Evolutionary conservation across 2,329 filamentous ascomycete species (phyloP), one percentile per base, ranked within the genome.

Genomic region (Didymella arachidicola): DNA sequence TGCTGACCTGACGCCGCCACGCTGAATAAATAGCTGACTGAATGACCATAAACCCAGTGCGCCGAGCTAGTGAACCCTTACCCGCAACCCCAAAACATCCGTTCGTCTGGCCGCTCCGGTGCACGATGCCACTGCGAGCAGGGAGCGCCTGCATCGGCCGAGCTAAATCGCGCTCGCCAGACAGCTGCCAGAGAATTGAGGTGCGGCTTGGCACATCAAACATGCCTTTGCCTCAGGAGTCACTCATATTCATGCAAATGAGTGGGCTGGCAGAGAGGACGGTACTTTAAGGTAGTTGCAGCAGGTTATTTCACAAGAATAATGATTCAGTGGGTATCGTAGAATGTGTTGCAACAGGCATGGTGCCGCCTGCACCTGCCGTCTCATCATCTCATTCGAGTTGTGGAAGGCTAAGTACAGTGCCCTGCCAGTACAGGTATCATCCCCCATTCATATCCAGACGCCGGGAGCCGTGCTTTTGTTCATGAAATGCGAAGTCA

Each of bases 391-490:
- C 68, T 68, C 68, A 69, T 71, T 69, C 47, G 65, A 68, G 61
- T 67, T 63, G 59, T 68, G 61, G 61, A 63, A 70, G 65, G 68
- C 68, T 73, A 74, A 66, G 64, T 73, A 71, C 64, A 70, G 62
- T 64, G 62, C 63, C 66, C 66, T 67, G 63, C 57, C 59, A 60
- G 57, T 65, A 55, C 66, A 68, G 65, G 64, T 69, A 66, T 70
- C 62, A 63, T 68, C 68, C 62, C 66, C 67, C 68, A 57, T 68
- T 62, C 70, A 70, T 68, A 65, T 71, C 72, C 65, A 70, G 71
- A 75, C 73, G 72, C 74, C 73, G 65, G 61, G 59, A 68, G 61
- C 65, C 72, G 64, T 73, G 65, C 69, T 74, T 75, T 76, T 74
- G 66, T 71, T 73, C 62, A 70, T 63, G 53, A 63, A 67, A 62